Evolutionary conservation across 768 basidiomycete genomes (phyloP).

Genomic region (Mycena vitilis): DNA sequence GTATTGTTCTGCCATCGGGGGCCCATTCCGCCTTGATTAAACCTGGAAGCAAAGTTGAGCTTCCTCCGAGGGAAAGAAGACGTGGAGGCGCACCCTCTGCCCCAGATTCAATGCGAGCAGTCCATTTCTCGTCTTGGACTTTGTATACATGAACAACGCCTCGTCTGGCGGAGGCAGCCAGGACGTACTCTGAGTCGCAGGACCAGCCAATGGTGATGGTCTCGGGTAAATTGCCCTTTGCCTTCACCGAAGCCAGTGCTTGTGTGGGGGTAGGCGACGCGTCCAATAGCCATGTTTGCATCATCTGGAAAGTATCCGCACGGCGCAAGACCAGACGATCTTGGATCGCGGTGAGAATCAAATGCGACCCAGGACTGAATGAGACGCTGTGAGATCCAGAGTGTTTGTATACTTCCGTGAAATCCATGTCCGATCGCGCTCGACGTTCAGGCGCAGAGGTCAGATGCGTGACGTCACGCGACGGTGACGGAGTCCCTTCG

Average conservation of each 20-base stretch:
- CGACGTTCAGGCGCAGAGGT: neutral
- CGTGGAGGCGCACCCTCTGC: constrained; percentile 64
- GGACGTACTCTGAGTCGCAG: constrained; percentile 86
- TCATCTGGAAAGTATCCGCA: constrained; percentile 85
- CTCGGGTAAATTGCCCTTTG: constrained; percentile 44
- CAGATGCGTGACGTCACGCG: neutral
- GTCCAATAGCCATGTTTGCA: constrained; percentile 81
- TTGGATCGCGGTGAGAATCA: constrained; percentile 83
- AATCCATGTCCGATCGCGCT: constrained; percentile 67
- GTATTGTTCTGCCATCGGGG: constrained; percentile 81
- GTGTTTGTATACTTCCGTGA: constrained; percentile 87
- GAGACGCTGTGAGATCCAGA: constrained; percentile 69
- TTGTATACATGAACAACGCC: constrained; percentile 84
- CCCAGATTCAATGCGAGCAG: constrained; percentile 81
- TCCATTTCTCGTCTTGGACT: constrained; percentile 83
- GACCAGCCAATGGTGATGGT: constrained; percentile 74
- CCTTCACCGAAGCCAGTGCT: constrained; percentile 50
- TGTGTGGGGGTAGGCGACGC: constrained; percentile 63
- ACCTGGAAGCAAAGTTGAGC: constrained; percentile 43
- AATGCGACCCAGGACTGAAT: constrained; percentile 90
- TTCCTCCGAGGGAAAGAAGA: neutral
- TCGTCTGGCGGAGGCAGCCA: constrained; percentile 80
- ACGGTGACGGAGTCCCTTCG: too few species aligned
- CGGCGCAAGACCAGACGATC: constrained; percentile 87
- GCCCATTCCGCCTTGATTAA: constrained; percentile 92